Conservation (phyloP, 2,329 filamentous ascomycete genomes). For the Botrytis porri region DNA sequence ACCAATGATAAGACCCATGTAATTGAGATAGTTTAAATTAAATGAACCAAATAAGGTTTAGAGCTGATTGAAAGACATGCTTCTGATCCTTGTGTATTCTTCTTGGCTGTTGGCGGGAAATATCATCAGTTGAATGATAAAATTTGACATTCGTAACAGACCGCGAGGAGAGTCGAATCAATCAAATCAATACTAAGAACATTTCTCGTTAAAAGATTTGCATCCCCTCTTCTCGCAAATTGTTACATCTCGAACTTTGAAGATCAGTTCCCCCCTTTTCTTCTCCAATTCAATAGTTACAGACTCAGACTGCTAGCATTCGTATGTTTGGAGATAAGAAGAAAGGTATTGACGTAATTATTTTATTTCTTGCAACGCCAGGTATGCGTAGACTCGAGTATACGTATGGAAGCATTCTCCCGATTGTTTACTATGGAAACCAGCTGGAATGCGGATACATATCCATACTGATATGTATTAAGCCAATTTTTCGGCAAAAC, state of each 20-base stretch:
- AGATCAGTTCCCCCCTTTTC: background rate
- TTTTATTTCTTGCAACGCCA: background rate
- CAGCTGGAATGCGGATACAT: background rate
- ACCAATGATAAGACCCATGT: slow-evolving; percentile 14
- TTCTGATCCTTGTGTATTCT: slow-evolving; percentile 7
- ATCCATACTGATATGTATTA: background rate
- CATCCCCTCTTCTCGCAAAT: background rate
- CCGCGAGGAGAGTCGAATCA: background rate
- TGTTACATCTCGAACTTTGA: background rate
- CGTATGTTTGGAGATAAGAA: background rate
- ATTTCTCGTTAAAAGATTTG: slow-evolving; percentile 5
- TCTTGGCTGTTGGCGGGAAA: background rate
- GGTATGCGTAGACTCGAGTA: background rate
- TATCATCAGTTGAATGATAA: slow-evolving; percentile 3
- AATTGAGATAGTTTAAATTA: slow-evolving; percentile 12
- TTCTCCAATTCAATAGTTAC: background rate
- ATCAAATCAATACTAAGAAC: background rate
- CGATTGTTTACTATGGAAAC: background rate
- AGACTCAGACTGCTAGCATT: background rate
- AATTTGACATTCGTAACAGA: background rate
- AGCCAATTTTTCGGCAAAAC: background rate
- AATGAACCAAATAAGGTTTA: slow-evolving; percentile 9
- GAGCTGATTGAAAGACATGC: background rate
- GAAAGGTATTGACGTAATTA: background rate
- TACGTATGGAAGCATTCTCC: background rate